Conservation (phyloP, 2,329 filamentous ascomycete genomes). For the Colletotrichum sp. region DNA sequence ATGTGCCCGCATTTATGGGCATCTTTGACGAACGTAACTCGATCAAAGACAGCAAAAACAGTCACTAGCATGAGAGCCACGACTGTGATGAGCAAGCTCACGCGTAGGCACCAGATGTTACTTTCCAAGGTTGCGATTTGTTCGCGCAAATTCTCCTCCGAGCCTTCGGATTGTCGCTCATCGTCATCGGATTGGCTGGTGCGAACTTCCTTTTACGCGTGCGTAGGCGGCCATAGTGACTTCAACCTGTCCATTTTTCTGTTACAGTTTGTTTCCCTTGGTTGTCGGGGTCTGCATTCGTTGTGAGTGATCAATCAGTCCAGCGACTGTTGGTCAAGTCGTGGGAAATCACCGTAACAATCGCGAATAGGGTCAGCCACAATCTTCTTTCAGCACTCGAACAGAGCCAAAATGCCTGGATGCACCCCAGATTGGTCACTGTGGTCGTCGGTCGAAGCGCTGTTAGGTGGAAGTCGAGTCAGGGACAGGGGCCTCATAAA, state of each 20-base stretch:
- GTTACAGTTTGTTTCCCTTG: background rate
- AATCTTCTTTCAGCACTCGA: background rate
- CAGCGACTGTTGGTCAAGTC: background rate
- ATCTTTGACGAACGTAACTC: background rate
- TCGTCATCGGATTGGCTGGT: conserved; percentile 6
- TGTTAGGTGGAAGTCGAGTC: background rate
- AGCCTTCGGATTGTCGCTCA: background rate
- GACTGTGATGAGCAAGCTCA: background rate
- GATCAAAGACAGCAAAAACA: background rate
- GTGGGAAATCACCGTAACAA: accelerated
- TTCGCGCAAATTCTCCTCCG: background rate
- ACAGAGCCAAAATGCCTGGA: background rate
- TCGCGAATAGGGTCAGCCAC: background rate
- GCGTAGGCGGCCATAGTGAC: background rate
- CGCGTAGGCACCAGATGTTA: conserved; percentile 3
- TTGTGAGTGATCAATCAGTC: background rate
- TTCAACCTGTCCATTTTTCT: background rate
- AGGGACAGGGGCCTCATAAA: background rate
- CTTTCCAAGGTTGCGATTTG: background rate
- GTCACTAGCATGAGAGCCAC: background rate
- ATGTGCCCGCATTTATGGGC: background rate
- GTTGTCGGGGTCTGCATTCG: background rate
- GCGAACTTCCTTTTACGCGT: background rate
- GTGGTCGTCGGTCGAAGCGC: background rate
- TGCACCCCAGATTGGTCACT: accelerated